Base-by-base conservation (phyloP, 257 asterid species). In the Solanum tarijense region DNA sequence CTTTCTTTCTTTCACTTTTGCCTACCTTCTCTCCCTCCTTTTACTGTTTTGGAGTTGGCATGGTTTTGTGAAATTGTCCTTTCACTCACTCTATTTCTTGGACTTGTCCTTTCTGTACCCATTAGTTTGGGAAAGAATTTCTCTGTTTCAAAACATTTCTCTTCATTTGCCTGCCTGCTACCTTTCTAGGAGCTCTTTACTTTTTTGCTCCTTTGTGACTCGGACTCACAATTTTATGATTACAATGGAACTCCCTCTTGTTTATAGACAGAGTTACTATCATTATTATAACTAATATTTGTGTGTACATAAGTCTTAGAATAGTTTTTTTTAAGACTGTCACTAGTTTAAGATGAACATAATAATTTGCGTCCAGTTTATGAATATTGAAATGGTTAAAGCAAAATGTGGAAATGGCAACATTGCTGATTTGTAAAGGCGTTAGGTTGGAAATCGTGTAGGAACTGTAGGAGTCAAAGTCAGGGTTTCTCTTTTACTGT, bases 381-480 rank as follows among this genome's bases (percentile, higher is more conserved):
- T 39, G 46, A 46, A 14, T 5, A 48, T 14, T 48, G 60, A 48
- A 14, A 55, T 7, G 65, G n/a, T 7, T 18, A 55, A 55, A 55
- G 25, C 4, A 20, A 55, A 18, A 55, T 20, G 25, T 55, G 25
- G 65, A 18, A 55, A 18, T 58, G 68, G 27, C 65, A 20, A 55
- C 5, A 55, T 7, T 58, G 65, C 7, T 58, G 65, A 55, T 20
- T 58, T 58, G 66, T 8, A 21, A 58, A 58, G 66, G 66, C 12
- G 3, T 41, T 43, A 27, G 66, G 25, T 81, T 36, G 85, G 68
- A 18, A 82, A 48, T 82, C 27, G 86, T 46, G 85, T 81, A 46
- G 36, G 25, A 79, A 79, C 84, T 76, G 86, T 88, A 87, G 88
- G 87, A 72, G 90, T 88, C 89, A 83, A 46, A 66, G 62, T 73